Conservation (phyloP, 352 stramenopile species). For the Pythium phragmitis region DNA sequence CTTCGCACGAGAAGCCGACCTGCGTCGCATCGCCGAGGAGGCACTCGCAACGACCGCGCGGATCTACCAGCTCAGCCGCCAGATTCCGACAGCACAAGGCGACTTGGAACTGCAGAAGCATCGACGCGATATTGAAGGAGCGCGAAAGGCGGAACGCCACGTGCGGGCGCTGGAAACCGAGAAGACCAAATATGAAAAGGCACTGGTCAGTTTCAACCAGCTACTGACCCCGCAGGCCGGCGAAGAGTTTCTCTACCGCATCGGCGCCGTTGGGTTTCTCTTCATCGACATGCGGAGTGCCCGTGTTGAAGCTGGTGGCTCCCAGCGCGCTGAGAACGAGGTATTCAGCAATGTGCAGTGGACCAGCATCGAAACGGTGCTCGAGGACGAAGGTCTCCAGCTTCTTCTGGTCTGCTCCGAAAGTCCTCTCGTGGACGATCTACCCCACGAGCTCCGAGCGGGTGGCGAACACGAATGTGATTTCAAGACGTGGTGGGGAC, state of each 20-base stretch:
- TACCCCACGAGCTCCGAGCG: constrained; percentile 13
- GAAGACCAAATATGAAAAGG: constrained; percentile 46
- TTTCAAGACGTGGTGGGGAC: constrained; percentile 41
- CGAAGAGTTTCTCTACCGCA: constrained; percentile 51
- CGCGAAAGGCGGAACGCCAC: constrained; percentile 58
- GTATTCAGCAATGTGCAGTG: constrained; percentile 60
- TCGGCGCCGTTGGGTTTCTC: constrained; percentile 50
- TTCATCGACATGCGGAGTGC: constrained; percentile 64
- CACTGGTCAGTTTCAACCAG: constrained; percentile 63
- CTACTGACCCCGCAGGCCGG: constrained; percentile 53
- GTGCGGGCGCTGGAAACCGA: constrained; percentile 49
- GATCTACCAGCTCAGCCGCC: constrained; percentile 38
- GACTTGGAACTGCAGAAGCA: constrained; percentile 66
- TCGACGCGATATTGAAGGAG: constrained; percentile 59
- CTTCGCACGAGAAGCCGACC: constrained; percentile 32
- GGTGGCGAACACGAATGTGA: constrained; percentile 9
- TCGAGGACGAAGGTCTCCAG: constrained; percentile 34
- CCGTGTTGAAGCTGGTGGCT: constrained; percentile 53
- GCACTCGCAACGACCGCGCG: constrained; percentile 47
- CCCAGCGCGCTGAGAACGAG: constrained; percentile 52
- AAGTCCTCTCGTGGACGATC: constrained; percentile 44
- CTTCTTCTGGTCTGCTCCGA: constrained; percentile 55
- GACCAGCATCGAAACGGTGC: constrained; percentile 49
- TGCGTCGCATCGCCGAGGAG: constrained; percentile 36
- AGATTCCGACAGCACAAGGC: constrained; percentile 39